phyloP scores from a whole-genome alignment of 768 basidiomycete genomes.

The Tylopilus intermedius region DNA sequence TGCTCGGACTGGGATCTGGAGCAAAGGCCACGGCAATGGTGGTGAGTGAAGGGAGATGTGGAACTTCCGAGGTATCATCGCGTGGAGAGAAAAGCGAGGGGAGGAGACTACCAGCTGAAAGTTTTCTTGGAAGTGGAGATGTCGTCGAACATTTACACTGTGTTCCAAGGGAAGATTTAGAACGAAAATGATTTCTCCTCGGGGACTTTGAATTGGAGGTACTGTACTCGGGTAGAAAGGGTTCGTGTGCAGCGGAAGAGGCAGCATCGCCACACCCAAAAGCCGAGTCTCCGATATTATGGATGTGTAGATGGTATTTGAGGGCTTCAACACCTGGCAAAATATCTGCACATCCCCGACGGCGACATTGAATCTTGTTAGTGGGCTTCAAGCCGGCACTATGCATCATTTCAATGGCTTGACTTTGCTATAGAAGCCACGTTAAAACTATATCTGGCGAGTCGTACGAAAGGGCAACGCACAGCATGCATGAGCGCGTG shows the following conservation, averaged over 20 bases:
- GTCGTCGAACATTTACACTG: not conserved
- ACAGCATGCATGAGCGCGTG: constrained; percentile 38
- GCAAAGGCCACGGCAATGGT: constrained; percentile 10
- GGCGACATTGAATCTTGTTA: constrained; percentile 38
- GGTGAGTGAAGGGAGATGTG: constrained; percentile 8
- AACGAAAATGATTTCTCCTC: constrained; percentile 15
- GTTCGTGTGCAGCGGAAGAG: not conserved
- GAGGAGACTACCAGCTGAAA: constrained; percentile 13
- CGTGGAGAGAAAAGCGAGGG: constrained; percentile 15
- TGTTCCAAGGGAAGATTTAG: not conserved
- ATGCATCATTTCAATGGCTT: constrained; percentile 26
- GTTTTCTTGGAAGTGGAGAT: constrained; percentile 9
- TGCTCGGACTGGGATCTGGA: constrained; percentile 1
- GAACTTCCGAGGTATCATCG: not conserved
- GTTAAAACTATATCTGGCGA: constrained; percentile 1
- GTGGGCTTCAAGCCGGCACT: constrained; percentile 26
- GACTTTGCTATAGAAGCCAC: constrained; percentile 14
- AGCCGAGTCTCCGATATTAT: constrained; percentile 41
- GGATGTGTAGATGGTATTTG: constrained; percentile 52
- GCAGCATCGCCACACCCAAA: not conserved
- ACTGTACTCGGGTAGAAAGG: constrained; percentile 1
- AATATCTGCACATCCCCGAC: constrained; percentile 42
- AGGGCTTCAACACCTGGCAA: constrained; percentile 41
- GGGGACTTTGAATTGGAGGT: not conserved
- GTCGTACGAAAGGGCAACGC: constrained; percentile 17